These are phyloP conservation scores for Fusarium nygamai DNA, from an alignment of 2,329 filamentous ascomycete species.

Conservation along the genomic window DNA sequence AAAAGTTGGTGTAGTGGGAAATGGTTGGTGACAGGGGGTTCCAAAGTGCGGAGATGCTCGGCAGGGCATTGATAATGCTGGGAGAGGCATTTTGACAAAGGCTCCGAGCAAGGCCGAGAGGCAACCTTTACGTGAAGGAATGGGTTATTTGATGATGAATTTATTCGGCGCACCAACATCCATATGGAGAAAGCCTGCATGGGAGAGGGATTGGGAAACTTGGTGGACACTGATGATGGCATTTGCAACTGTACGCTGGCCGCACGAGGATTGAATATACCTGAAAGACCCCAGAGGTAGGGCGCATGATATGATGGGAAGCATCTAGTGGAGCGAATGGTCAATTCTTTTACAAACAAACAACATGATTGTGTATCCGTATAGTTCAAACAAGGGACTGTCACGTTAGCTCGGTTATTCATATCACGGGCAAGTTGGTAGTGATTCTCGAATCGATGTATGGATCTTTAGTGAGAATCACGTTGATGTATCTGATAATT, in stretches of 20 bases:
- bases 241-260: slow-evolving; percentile 31
- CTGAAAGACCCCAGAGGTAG: slow-evolving; percentile 16
- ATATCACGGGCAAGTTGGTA: neutral
- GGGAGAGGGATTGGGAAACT: slow-evolving; percentile 1
- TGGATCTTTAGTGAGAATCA: neutral
- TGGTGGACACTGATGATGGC: slow-evolving; percentile 8
- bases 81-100: slow-evolving; percentile 5
- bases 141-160: slow-evolving; percentile 6
- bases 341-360: neutral
- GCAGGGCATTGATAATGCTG: slow-evolving; percentile 5
- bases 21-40: slow-evolving; percentile 12
- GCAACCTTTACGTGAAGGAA: neutral
- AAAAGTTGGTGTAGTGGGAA: slow-evolving; percentile 23
- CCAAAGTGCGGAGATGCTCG: slow-evolving; percentile 12
- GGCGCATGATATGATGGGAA: slow-evolving; percentile 23
- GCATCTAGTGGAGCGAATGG: slow-evolving; percentile 17
- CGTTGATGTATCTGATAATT: neutral
- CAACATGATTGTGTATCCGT: neutral
- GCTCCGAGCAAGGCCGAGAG: neutral
- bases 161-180: slow-evolving; percentile 23
- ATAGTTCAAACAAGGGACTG: neutral
- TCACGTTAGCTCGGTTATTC: neutral
- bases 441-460: neutral
- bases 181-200: neutral
- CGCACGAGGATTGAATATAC: slow-evolving; percentile 36